These are phyloP conservation scores for Elsinoe ampelina DNA, from an alignment of 2,329 filamentous ascomycete genomes.

Conservation along the genomic window DNA sequence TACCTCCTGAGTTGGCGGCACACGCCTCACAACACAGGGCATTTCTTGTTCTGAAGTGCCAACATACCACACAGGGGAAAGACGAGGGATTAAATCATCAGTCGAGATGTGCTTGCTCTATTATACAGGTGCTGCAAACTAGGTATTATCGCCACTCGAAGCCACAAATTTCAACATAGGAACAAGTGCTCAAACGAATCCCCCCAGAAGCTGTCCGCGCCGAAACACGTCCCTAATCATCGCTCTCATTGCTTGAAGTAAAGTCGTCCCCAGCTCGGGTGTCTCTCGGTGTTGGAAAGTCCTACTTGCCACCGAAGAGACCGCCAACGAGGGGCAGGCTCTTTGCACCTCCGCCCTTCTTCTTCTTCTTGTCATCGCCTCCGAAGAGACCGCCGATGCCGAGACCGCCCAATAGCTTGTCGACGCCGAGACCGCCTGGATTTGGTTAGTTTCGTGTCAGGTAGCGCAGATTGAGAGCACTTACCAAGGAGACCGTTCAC, in stretches of 20 bases:
- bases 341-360: slow-evolving; percentile 24
- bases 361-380: slow-evolving; percentile 43
- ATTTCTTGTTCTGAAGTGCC: too few relatives aligned
- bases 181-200: not conserved
- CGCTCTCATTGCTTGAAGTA: not conserved
- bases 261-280: not conserved
- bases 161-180: not conserved
- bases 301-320: slow-evolving; percentile 35
- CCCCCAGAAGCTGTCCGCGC: slow-evolving; percentile 5
- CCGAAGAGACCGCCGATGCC: slow-evolving; percentile 54
- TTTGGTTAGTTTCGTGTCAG: too few relatives aligned
- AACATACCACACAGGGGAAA: too few relatives aligned
- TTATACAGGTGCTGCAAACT: slow-evolving; percentile 5
- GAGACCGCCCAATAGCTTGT: slow-evolving; percentile 64
- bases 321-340: slow-evolving; percentile 40
- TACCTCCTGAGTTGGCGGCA: too few relatives aligned
- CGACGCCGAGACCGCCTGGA: slow-evolving; percentile 57
- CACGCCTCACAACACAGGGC: too few relatives aligned
- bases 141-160: slow-evolving; percentile 3
- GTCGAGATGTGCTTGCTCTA: slow-evolving; percentile 7
- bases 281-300: not conserved
- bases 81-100: not conserved
- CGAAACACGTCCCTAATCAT: not conserved
- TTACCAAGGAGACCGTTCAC: slow-evolving; percentile 62
- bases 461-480: too few relatives aligned